Evolutionary conservation across 495 filamentous ascomycete genomes (phyloP), one percentile per base, ranked within the genome.

Genomic region (Podospora pseudoanserina): DNA sequence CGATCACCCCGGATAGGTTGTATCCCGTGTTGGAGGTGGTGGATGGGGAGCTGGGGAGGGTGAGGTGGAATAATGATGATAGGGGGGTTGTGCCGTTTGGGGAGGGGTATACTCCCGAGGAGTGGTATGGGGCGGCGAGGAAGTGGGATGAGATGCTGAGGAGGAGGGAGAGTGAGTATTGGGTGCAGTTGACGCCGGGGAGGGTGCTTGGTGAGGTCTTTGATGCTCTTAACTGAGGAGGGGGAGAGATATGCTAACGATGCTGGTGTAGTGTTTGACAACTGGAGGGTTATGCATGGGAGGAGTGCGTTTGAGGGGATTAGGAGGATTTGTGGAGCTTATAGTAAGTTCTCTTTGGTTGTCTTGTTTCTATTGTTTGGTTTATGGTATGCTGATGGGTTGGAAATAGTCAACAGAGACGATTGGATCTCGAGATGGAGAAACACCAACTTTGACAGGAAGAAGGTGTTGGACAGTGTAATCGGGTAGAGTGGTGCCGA

Each of bases 41-140:
- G 15, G 82, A 83, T 6, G 75, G 84, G 39, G 82, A 86, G 53
- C 73, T 72, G 0, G 73, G 77, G 0, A 89, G 92, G 68, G 82
- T 97, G 5, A 84, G 94, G 64, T 98, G 94, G 94, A 98, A 98
- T 73, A 92, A 93, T 65, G 90, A 91, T 68, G 94, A 97, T 78
- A 82, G 94, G 30, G 91, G 90, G 2, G 84, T 85, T 6, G 80
- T 92, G 54, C 80, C 85, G 2, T 71, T 78, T 15, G 71, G 67
- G 11, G 59, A 56, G 15, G 28, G 64, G 5, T 65, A 71, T 26
- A 77, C 79, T 15, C 70, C 76, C 32, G 80, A 81, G 67, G 74
- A 78, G 63, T 98, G 94, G 91, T 97, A 97, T 75, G 75, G 80
- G 44, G 94, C 93, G 2, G 92, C 92, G 23, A 78, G 81, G 19